phyloP scores from a whole-genome alignment of 129 eudicot genomes.

The Flaveria ramosissima region DNA sequence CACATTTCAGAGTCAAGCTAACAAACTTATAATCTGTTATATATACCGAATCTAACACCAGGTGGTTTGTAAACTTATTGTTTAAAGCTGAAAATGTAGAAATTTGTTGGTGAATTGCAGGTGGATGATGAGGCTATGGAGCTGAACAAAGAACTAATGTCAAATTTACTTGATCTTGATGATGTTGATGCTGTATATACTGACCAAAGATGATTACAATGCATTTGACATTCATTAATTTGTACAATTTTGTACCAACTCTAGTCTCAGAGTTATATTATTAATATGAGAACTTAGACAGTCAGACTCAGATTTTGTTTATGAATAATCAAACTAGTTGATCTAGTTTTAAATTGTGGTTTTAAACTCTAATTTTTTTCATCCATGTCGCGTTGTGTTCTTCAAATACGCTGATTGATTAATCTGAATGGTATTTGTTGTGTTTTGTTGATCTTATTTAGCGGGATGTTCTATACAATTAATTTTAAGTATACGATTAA shows the following conservation, averaged over 20 bases:
- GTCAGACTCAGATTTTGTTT: background rate
- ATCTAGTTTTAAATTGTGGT: conserved; percentile 19
- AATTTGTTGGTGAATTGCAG: conserved; percentile 41
- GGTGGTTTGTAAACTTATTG: background rate
- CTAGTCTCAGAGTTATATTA: background rate
- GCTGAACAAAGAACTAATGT: conserved; percentile 81
- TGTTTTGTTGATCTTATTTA: background rate
- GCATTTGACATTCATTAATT: conserved; percentile 6
- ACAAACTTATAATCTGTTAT: background rate
- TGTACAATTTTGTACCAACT: conserved; percentile 32
- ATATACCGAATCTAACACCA: background rate
- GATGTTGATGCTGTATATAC: conserved; percentile 99
- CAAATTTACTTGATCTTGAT: conserved; percentile 85
- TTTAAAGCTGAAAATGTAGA: background rate
- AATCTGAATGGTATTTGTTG: background rate
- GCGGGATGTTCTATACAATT: too few relatives aligned
- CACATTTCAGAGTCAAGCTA: background rate
- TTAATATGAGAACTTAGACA: background rate
- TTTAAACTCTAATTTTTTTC: background rate
- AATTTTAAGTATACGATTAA: too few relatives aligned
- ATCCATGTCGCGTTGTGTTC: background rate
- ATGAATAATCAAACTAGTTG: conserved; percentile 7
- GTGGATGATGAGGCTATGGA: conserved; percentile 97
- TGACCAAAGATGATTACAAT: conserved; percentile 63
- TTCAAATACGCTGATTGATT: background rate